phyloP scores from a whole-genome alignment of 139 green algal genomes.

The Chlorella sp. region DNA sequence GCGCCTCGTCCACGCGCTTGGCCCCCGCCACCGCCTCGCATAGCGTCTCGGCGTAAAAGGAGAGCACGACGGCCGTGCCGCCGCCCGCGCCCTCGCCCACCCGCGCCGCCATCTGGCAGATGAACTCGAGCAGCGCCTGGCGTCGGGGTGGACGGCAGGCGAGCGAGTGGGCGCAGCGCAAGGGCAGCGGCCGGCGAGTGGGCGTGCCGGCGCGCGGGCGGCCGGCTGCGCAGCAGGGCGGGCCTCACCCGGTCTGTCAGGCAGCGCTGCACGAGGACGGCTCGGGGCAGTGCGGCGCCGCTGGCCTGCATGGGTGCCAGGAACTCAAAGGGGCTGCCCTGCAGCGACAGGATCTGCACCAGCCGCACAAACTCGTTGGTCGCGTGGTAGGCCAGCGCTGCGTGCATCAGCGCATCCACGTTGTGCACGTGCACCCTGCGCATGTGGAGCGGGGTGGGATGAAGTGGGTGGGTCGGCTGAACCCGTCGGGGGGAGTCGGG shows the following conservation, averaged over 20 bases:
- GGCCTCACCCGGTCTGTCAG: slow-evolving; percentile 51
- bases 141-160: not conserved
- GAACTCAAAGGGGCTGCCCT: slow-evolving; percentile 62
- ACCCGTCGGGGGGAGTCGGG: too few species aligned
- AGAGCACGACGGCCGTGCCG: slow-evolving; percentile 49
- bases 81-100: slow-evolving; percentile 19
- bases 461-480: too few species aligned
- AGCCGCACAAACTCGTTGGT: slow-evolving; percentile 92
- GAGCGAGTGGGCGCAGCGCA: not conserved
- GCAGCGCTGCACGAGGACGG: slow-evolving; percentile 68
- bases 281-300: slow-evolving; percentile 67
- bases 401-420: slow-evolving; percentile 72
- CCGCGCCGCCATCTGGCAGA: slow-evolving; percentile 51
- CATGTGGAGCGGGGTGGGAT: not conserved
- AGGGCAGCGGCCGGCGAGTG: not conserved
- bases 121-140: slow-evolving; percentile 57
- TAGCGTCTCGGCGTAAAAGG: slow-evolving; percentile 75
- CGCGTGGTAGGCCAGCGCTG: slow-evolving; percentile 83
- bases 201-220: not conserved
- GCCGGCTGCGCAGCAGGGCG: not conserved
- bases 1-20: slow-evolving; percentile 29
- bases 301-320: slow-evolving; percentile 66
- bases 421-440: slow-evolving; percentile 77
- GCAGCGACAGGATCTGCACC: slow-evolving; percentile 70
- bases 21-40: slow-evolving; percentile 56